Conservation (phyloP, 257 asterid species). For the Solanum piurae region DNA sequence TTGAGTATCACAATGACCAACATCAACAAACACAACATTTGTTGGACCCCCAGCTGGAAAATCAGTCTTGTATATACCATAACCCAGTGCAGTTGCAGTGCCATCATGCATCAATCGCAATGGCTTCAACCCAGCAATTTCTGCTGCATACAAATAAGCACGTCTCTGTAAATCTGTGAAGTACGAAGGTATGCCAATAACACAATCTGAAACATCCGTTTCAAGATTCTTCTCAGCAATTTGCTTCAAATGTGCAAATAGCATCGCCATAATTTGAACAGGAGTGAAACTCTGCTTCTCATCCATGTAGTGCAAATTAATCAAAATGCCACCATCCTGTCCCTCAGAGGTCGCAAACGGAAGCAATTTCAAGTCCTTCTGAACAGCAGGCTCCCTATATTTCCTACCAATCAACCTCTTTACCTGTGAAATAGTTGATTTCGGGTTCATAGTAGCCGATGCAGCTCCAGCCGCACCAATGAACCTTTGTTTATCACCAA, state of each 20-base stretch:
- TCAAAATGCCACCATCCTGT: slow-evolving; percentile 66
- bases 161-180: slow-evolving; percentile 86
- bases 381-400: slow-evolving; percentile 52
- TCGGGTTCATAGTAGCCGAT: slow-evolving; percentile 83
- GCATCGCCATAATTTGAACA: slow-evolving; percentile 73
- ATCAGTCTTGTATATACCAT: slow-evolving; percentile 84
- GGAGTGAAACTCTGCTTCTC: slow-evolving; percentile 62
- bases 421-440: slow-evolving; percentile 83
- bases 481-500: slow-evolving; percentile 93
- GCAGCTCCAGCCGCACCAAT: slow-evolving; percentile 89
- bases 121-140: slow-evolving; percentile 78
- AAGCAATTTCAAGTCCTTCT: slow-evolving; percentile 52
- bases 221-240: slow-evolving; percentile 70
- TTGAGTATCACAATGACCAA: slow-evolving; percentile 95
- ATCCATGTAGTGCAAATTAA: slow-evolving; percentile 55
- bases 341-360: slow-evolving; percentile 79
- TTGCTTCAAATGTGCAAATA: slow-evolving; percentile 69
- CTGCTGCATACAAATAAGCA: slow-evolving; percentile 74
- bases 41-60: slow-evolving; percentile 36
- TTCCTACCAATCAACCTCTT: slow-evolving; percentile 78
- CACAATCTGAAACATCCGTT: slow-evolving; percentile 52
- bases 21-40: slow-evolving; percentile 78
- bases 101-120: slow-evolving; percentile 88
- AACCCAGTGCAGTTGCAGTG: slow-evolving; percentile 87
- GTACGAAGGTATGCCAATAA: slow-evolving; percentile 77